These are phyloP conservation scores for Mucor plumbeus DNA, from an alignment of 371 early-diverging fungal genomes.

Conservation along the genomic window DNA sequence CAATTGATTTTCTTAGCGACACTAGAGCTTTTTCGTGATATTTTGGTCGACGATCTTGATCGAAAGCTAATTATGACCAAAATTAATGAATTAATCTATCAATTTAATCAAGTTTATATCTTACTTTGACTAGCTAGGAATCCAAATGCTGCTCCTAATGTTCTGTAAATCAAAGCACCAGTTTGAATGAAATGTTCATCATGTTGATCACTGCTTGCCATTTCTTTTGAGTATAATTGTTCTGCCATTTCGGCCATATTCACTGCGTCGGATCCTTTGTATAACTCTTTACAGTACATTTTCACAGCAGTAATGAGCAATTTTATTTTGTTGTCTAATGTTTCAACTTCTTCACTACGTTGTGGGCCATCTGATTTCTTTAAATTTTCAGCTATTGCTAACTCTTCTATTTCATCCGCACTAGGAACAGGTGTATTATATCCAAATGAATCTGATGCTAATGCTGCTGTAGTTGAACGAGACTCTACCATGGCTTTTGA, in stretches of 20 bases:
- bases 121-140: conserved; percentile 68
- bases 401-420: conserved; percentile 7
- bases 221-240: conserved; percentile 28
- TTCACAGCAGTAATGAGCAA: conserved; percentile 51
- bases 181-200: conserved; percentile 9
- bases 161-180: conserved; percentile 49
- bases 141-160: conserved; percentile 65
- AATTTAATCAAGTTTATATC: background rate
- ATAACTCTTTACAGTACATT: conserved; percentile 54
- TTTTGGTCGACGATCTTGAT: conserved; percentile 65
- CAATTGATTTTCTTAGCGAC: conserved; percentile 60
- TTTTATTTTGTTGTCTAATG: conserved; percentile 35
- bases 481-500: conserved; percentile 30
- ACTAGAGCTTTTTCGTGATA: conserved; percentile 70
- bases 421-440: conserved; percentile 22
- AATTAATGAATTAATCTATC: background rate
- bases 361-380: conserved; percentile 22
- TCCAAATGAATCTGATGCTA: conserved; percentile 29
- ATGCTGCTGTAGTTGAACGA: conserved; percentile 30
- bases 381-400: background rate
- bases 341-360: conserved; percentile 37
- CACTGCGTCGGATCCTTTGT: conserved; percentile 46
- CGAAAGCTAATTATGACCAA: conserved; percentile 27
- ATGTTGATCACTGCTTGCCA: conserved; percentile 12
- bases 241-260: conserved; percentile 52